A percentile compares a stretch with the other conserved stretches of the same genome.
These are phyloP conservation scores for Blastobotrys robertii DNA, from an alignment of 805 yeast genomes.

Conservation along the genomic window DNA sequence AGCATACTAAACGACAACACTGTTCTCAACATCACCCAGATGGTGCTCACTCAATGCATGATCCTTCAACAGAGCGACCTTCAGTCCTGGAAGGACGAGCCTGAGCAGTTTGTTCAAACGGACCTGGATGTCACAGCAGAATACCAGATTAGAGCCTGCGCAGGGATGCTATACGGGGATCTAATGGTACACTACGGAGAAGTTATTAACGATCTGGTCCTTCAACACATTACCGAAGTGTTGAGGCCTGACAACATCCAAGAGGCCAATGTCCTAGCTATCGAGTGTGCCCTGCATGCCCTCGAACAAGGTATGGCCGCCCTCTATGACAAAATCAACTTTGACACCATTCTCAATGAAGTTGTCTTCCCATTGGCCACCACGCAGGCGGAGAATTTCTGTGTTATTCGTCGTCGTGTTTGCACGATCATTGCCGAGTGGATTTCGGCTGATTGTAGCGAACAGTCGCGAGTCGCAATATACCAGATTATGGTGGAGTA, in stretches of 20 bases:
- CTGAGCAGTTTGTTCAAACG: constrained; percentile 89
- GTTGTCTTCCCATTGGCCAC: constrained; percentile 62
- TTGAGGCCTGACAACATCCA: constrained; percentile 23
- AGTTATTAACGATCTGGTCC: constrained; percentile 39
- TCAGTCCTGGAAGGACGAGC: constrained; percentile 74
- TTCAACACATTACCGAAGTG: constrained; percentile 45
- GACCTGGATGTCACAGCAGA: constrained; percentile 61
- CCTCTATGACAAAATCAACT: constrained; percentile 55
- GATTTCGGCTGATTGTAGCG: constrained; percentile 57
- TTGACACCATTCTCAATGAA: constrained; percentile 50
- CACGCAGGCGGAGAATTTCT: constrained; percentile 39
- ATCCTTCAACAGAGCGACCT: constrained; percentile 65
- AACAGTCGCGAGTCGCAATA: constrained; percentile 45
- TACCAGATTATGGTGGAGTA: constrained; percentile 48
- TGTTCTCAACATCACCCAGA: constrained; percentile 49
- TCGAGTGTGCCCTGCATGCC: constrained; percentile 74
- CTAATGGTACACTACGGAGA: constrained; percentile 55
- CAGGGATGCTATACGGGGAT: constrained; percentile 75
- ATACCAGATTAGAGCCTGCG: constrained; percentile 74
- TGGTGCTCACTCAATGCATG: constrained; percentile 48
- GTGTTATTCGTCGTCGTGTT: constrained; percentile 65
- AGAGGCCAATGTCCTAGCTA: constrained; percentile 47
- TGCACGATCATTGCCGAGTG: constrained; percentile 74
- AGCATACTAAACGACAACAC: constrained; percentile 48
- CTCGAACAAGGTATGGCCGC: constrained; percentile 68